Percentiles rank a stretch among this genome's conserved stretches.
Evolutionary conservation across 768 basidiomycete genomes (phyloP).

Genomic region (Lyophyllum semitale): DNA sequence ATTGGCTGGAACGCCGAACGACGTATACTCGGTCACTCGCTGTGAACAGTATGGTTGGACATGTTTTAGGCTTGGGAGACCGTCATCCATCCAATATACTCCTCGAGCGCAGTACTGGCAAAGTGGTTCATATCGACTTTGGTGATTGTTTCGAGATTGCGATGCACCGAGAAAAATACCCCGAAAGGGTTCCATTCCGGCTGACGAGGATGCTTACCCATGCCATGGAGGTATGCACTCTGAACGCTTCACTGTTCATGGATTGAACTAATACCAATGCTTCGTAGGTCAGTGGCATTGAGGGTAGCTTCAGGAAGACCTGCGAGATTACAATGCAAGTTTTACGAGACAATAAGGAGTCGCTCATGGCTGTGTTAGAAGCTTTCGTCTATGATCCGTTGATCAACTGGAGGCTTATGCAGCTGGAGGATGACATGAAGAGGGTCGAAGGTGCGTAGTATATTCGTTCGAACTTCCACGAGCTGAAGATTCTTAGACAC

Average conservation of each 20-base stretch:
- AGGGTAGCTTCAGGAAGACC: slow-evolving; percentile 93
- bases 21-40: slow-evolving; percentile 95
- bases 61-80: slow-evolving; percentile 97
- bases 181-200: slow-evolving; percentile 97
- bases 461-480: background rate
- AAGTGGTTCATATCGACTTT: slow-evolving; percentile 96
- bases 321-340: slow-evolving; percentile 99
- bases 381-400: slow-evolving; percentile 98
- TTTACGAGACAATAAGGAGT: slow-evolving; percentile 94
- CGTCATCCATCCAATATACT: slow-evolving; percentile 95
- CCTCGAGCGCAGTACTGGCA: slow-evolving; percentile 87
- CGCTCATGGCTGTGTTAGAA: slow-evolving; percentile 97
- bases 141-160: slow-evolving; percentile 99
- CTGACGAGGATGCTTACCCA: slow-evolving; percentile 97
- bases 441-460: slow-evolving; percentile 60
- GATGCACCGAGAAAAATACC: slow-evolving; percentile 98
- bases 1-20: slow-evolving; percentile 95
- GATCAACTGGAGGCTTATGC: slow-evolving; percentile 95
- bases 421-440: slow-evolving; percentile 74
- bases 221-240: slow-evolving; percentile 87
- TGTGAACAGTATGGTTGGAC: slow-evolving; percentile 98
- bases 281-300: slow-evolving; percentile 89
- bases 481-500: slow-evolving; percentile 30
- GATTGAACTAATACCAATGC: slow-evolving; percentile 7
- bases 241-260: background rate